These are phyloP conservation scores for Atalantia buxifolia DNA, from an alignment of 345 rosid species.

Conservation along the genomic window DNA sequence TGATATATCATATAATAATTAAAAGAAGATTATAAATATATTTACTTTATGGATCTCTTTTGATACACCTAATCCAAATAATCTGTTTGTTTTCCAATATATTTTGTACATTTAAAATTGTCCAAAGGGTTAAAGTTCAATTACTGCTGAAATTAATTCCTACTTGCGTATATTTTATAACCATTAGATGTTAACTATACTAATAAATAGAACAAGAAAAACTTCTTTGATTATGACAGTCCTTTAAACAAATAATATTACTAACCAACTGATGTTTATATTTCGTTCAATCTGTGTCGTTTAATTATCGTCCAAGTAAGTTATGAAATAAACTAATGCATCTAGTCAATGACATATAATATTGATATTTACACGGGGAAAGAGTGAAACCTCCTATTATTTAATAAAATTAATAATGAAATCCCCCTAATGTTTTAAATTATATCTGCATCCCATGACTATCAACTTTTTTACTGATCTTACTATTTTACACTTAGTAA, in stretches of 20 bases:
- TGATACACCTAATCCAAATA: constrained; percentile 44
- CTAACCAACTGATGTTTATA: constrained; percentile 15
- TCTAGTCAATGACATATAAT: background rate
- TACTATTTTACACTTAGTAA: too few species aligned
- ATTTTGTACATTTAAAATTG: background rate
- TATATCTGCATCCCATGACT: too few species aligned
- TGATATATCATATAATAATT: background rate
- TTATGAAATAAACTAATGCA: background rate
- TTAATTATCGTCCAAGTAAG: background rate
- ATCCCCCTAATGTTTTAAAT: too few species aligned
- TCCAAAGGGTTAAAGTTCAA: constrained; percentile 13
- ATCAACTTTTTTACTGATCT: too few species aligned
- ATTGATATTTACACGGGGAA: background rate
- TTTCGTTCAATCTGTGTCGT: background rate
- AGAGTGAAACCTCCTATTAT: too few species aligned
- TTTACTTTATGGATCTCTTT: constrained; percentile 22
- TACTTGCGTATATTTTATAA: background rate
- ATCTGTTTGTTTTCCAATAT: constrained; percentile 17
- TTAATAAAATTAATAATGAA: too few species aligned
- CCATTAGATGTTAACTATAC: background rate
- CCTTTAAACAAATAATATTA: background rate
- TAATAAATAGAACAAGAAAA: background rate
- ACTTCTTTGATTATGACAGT: constrained; percentile 10
- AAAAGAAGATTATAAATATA: background rate
- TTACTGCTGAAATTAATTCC: constrained; percentile 10